Evolutionary conservation across 2,329 filamentous ascomycete species (phyloP).

Genomic region (Curvularia lunata): DNA sequence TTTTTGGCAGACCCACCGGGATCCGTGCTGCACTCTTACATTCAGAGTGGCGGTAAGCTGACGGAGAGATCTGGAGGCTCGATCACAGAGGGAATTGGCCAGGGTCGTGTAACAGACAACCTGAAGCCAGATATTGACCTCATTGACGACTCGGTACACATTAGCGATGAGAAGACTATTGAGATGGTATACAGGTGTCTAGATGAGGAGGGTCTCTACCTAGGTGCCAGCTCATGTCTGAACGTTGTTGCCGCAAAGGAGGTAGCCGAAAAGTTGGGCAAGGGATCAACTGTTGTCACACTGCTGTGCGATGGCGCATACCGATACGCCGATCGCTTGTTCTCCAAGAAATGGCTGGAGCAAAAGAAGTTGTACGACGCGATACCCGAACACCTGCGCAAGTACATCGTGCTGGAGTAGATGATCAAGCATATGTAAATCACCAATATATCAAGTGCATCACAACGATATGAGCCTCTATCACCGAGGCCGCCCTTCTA

Average conservation of each 20-base stretch:
- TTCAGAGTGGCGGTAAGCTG: constrained; percentile 82
- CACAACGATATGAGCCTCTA: constrained; percentile 11
- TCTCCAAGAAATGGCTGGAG: constrained; percentile 88
- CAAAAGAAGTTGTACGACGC: constrained; percentile 82
- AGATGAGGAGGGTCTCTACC: constrained; percentile 93
- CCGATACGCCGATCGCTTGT: constrained; percentile 90
- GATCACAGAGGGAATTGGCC: constrained; percentile 97
- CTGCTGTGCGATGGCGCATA: constrained; percentile 97
- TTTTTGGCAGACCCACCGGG: constrained; percentile 95
- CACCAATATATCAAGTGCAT: constrained; percentile 9
- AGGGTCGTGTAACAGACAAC: constrained; percentile 96
- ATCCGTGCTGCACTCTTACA: constrained; percentile 90
- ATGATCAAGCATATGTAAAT: constrained; percentile 2
- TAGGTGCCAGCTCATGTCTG: constrained; percentile 90
- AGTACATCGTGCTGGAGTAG: constrained; percentile 90
- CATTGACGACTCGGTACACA: constrained; percentile 81
- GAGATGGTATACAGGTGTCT: constrained; percentile 97
- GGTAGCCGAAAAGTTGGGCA: constrained; percentile 87
- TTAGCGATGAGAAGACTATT: constrained; percentile 92
- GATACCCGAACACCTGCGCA: constrained; percentile 83
- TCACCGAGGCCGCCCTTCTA: constrained; percentile 1
- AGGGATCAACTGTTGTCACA: constrained; percentile 89
- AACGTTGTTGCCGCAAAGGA: constrained; percentile 97
- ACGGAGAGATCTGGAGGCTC: constrained; percentile 81
- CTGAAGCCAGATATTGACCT: constrained; percentile 82